phyloP scores from a whole-genome alignment of 139 green algal species.

The Picochlorum sp. region DNA sequence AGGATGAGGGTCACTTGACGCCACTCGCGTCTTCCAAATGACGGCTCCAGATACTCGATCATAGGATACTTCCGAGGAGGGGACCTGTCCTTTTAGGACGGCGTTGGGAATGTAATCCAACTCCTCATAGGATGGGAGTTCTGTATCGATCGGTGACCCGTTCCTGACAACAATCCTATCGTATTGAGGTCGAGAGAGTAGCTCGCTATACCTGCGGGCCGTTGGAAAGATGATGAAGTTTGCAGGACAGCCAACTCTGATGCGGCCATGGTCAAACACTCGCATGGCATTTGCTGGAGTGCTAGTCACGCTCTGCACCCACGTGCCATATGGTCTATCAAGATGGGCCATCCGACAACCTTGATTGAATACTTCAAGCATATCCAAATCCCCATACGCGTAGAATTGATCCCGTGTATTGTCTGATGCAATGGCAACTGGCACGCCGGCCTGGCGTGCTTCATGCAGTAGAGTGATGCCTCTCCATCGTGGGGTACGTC shows the following conservation, averaged over 20 bases:
- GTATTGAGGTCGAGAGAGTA: slow-evolving; percentile 47
- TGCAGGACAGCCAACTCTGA: slow-evolving; percentile 34
- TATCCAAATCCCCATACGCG: slow-evolving; percentile 65
- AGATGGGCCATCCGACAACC: slow-evolving; percentile 56
- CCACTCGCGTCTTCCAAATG: neutral
- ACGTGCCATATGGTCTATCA: slow-evolving; percentile 48
- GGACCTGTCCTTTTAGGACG: slow-evolving; percentile 11
- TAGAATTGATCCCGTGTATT: slow-evolving; percentile 73
- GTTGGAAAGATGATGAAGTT: slow-evolving; percentile 55
- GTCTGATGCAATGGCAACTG: slow-evolving; percentile 55
- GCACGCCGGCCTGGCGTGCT: slow-evolving; percentile 35
- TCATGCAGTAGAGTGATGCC: slow-evolving; percentile 57
- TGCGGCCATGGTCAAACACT: slow-evolving; percentile 28
- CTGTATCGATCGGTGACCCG: slow-evolving; percentile 15
- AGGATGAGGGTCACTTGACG: too few species aligned
- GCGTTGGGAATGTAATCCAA: slow-evolving; percentile 32
- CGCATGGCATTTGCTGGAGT: slow-evolving; percentile 55
- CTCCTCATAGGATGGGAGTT: slow-evolving; percentile 31
- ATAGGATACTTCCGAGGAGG: neutral
- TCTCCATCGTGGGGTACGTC: slow-evolving; percentile 49
- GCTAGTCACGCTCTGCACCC: slow-evolving; percentile 33
- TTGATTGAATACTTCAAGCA: slow-evolving; percentile 65
- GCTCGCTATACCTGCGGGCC: slow-evolving; percentile 48
- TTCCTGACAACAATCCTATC: slow-evolving; percentile 42
- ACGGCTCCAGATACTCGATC: neutral